Evolutionary conservation across 176 grass and related monocot species (phyloP).

Genomic region (Musa troglodytarum): DNA sequence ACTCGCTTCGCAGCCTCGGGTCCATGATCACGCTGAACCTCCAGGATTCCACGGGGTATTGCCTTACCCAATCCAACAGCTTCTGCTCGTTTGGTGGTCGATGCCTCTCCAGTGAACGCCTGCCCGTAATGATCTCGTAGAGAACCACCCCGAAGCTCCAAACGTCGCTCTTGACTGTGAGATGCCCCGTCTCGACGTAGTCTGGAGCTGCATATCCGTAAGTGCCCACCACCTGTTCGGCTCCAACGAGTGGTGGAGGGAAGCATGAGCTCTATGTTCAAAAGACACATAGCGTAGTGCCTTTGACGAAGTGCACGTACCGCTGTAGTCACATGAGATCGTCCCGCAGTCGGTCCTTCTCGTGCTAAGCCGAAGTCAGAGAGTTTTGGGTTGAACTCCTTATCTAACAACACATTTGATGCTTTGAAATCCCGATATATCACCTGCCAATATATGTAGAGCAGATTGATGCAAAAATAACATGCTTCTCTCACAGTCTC

Average conservation of each 20-base stretch:
- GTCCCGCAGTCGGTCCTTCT: not conserved
- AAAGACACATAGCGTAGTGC: not conserved
- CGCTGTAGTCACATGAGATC: not conserved
- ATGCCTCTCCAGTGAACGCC: not conserved
- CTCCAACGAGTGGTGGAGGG: not conserved
- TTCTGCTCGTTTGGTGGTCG: not conserved
- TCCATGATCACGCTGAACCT: not conserved
- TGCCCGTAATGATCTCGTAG: not conserved
- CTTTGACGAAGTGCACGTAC: not conserved
- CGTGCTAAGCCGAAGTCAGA: not conserved
- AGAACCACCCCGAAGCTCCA: constrained; percentile 1
- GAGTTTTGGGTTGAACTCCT: not conserved
- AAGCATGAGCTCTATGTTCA: not conserved
- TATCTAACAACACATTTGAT: not conserved
- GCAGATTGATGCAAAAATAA: not conserved
- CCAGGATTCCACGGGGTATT: not conserved
- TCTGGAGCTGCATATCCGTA: not conserved
- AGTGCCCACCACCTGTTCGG: not conserved
- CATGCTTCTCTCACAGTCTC: not conserved
- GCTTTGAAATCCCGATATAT: constrained; percentile 8
- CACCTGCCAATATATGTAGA: not conserved
- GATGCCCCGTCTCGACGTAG: not conserved
- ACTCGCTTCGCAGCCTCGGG: not conserved
- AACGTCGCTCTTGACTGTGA: not conserved
- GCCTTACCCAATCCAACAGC: not conserved